Base-by-base conservation (phyloP, 495 filamentous ascomycete genomes). In the Neurospora sp. region DNA sequence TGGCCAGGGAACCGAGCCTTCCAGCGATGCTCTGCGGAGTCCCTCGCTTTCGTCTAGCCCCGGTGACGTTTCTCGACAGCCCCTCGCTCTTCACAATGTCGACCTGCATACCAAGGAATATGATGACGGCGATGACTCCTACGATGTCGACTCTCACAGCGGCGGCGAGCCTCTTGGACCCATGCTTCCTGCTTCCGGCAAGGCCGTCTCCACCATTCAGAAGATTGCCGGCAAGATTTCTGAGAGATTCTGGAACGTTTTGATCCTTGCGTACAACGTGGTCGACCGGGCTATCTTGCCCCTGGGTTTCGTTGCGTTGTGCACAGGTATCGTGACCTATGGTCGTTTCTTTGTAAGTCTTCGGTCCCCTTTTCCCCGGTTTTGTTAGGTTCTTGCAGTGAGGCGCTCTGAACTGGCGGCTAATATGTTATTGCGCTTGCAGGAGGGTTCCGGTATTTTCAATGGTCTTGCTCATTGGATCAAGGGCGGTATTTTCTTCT, bases 401-500 rank as follows among this genome's bases (percentile, higher is more conserved):
- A 79, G 41, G 84, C 86, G 27, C 82, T 96, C 70, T 96, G 27
- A 18, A 27, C 20, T 8, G 7, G 69, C 20, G 18, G 35, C 69
- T 70, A 70, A 38, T 27, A 11, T 14, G 37, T 5, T 70, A 7
- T 12, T 69, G 12, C 4, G 27, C 6, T 6, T 49, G 23, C 37
- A 80, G 79, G 78, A 81, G 73, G 78, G 79, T 39, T 7, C 40
- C 12, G 62, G 39, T 2, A 75, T 81, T 12, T 81, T 97, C 86
- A 95, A 91, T 77, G 93, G 94, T 6, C 85, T 97, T 42, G 95
- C 96, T 40, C 96, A 98, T 81, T 96, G 93, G 82, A 92, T 98
- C 80, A 99, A 98, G 79, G 96, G 95, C 71, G 93, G 93, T n/a
- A 93, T 98, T 73, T 99, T 99, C 84, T 93, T 98, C 82, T 93